Evolutionary conservation across 495 filamentous ascomycete species (phyloP).

Genomic region (Cetradonia linearis): DNA sequence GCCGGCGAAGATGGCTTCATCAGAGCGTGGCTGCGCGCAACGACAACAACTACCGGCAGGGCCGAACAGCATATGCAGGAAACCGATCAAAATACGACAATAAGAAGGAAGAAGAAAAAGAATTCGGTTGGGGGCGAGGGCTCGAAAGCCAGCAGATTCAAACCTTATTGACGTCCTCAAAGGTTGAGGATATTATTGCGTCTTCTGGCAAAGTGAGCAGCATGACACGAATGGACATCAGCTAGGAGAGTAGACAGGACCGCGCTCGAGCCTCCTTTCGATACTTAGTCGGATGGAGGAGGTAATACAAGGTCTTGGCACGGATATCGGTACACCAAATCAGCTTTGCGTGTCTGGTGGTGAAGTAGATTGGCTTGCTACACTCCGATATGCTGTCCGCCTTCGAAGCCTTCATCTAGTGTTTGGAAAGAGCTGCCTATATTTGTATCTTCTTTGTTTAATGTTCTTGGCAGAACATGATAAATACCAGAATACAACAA

Average conservation of each 20-base stretch:
- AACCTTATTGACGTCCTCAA: constrained; percentile 12
- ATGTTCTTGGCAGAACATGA: no score
- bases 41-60: background rate
- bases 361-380: background rate
- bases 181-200: background rate
- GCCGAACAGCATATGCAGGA: constrained; percentile 20
- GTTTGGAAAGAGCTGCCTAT: background rate
- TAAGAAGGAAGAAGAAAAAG: constrained; percentile 28
- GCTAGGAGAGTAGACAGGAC: background rate
- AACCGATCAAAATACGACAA: constrained; percentile 51
- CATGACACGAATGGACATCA: background rate
- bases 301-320: background rate
- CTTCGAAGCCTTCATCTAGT: background rate
- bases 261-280: background rate
- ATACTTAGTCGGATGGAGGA: background rate
- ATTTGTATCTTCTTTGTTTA: background rate
- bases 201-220: background rate
- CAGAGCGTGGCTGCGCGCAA: constrained; percentile 39
- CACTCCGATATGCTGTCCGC: background rate
- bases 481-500: no score
- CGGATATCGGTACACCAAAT: background rate
- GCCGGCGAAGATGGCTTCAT: constrained; percentile 71
- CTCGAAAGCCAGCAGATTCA: constrained; percentile 12
- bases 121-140: constrained; percentile 1
- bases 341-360: background rate